phyloP scores from a whole-genome alignment of 345 rosid genomes.

The Physaria fendleri region DNA sequence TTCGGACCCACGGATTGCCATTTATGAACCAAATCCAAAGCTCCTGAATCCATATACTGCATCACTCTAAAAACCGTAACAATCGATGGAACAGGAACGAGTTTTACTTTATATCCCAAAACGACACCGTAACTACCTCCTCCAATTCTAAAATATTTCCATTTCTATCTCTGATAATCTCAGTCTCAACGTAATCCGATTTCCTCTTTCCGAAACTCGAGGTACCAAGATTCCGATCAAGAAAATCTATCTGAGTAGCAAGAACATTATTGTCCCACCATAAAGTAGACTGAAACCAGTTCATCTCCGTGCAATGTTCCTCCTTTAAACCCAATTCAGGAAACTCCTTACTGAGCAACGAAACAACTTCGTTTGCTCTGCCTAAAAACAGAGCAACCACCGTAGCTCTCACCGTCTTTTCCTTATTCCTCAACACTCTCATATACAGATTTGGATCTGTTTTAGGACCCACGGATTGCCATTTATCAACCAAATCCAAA shows the following conservation, averaged over 20 bases:
- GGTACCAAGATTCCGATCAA: conserved; percentile 27
- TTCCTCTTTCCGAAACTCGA: conserved; percentile 46
- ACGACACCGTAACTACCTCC: conserved; percentile 55
- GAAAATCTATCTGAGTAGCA: conserved; percentile 32
- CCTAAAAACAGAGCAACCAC: conserved; percentile 43
- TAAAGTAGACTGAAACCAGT: conserved; percentile 53
- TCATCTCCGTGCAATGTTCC: conserved; percentile 40
- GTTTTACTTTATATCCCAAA: conserved; percentile 42
- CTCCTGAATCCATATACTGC: conserved; percentile 29
- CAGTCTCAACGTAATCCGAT: conserved; percentile 52
- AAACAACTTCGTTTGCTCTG: conserved; percentile 29
- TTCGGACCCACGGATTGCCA: conserved; percentile 55
- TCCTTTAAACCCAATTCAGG: conserved; percentile 45
- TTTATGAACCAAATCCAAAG: conserved; percentile 34
- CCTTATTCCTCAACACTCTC: conserved; percentile 46
- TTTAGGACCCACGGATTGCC: conserved; percentile 50
- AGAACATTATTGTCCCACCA: conserved; percentile 40
- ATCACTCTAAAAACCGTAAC: conserved; percentile 49
- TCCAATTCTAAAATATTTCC: too few species aligned
- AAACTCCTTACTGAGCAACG: conserved; percentile 32
- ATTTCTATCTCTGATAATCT: too few species aligned
- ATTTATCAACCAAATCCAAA: conserved; percentile 36
- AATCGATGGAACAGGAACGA: conserved; percentile 41
- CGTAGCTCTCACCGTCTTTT: conserved; percentile 36
- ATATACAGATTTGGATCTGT: conserved; percentile 45